phyloP scores from a whole-genome alignment of 2,329 filamentous ascomycete genomes.

The Botryosphaeria dothidea region DNA sequence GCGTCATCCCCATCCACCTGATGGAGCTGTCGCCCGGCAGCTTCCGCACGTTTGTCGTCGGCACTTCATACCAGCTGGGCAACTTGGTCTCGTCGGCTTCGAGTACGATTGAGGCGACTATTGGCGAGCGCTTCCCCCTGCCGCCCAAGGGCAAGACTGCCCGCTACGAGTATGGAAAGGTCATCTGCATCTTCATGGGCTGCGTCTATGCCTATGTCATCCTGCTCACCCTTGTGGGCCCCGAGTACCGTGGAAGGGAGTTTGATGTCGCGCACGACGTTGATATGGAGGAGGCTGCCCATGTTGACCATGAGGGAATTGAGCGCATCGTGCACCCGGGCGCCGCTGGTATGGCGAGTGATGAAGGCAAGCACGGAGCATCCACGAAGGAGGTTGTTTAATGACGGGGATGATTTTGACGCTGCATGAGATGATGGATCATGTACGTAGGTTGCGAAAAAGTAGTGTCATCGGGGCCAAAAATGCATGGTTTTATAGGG shows the following conservation, averaged over 20 bases:
- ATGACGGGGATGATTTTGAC: not conserved
- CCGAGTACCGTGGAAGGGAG: conserved; percentile 45
- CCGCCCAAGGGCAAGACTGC: conserved; percentile 46
- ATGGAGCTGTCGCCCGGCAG: conserved; percentile 74
- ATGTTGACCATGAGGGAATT: conserved; percentile 19
- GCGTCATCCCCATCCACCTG: conserved; percentile 56
- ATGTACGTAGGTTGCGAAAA: not conserved
- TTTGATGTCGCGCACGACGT: conserved; percentile 36
- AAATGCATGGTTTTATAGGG: no score
- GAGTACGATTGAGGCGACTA: conserved; percentile 73
- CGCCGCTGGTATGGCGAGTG: not conserved
- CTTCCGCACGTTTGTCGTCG: conserved; percentile 74
- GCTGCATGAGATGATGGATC: not conserved
- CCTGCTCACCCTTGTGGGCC: conserved; percentile 63
- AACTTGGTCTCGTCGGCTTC: conserved; percentile 71
- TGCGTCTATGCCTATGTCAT: conserved; percentile 71
- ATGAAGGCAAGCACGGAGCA: not conserved
- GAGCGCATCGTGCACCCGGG: conserved; percentile 13
- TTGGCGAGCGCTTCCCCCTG: conserved; percentile 74
- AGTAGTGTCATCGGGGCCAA: no score
- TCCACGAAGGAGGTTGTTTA: not conserved
- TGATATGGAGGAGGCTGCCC: conserved; percentile 34
- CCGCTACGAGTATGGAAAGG: conserved; percentile 67
- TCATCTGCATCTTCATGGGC: conserved; percentile 90
- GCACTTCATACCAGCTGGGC: conserved; percentile 74